Evolutionary conservation across 257 asterid genomes (phyloP), one percentile per base, ranked within the genome.

Genomic region (Ehretia macrophylla): DNA sequence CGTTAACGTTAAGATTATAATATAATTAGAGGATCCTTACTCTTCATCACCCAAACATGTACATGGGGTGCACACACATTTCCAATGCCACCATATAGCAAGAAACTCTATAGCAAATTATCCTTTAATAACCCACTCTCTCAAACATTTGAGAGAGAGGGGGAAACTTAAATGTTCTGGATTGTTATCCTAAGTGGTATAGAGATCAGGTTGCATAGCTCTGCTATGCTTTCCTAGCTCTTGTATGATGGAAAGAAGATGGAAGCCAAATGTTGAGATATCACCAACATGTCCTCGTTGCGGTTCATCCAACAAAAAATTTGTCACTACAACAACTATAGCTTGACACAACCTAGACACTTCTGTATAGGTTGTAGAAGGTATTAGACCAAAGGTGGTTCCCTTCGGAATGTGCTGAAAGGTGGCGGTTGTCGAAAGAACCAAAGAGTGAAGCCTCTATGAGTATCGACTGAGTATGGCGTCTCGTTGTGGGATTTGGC

Each of bases 331-430:
- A 85, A 87, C 81, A 87, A 87, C 64, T 87, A 87, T 67, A 82
- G 96, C 78, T 70, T 81, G 64, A 85, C 91, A 12, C 96, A 87
- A 16, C 94, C 96, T 1, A 69, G 96, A 58, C 85, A 81, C 70
- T 87, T 85, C 18, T 87, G 94, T 71, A 87, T 84, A 66, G 88
- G 80, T 32, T 87, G 96, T 49, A 59, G 94, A 49, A 76, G 96
- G 65, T 87, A 87, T 58, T 87, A 94, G 96, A 87, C 96, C 4
- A 82, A 79, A 73, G 96, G 94, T 0, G 96, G 96, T 14, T 87
- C 94, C 18, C 90, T 87, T 13, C 77, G 96, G 27, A 85, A 85
- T 65, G 87, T 87, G 1, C 94, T 94, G 1, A 51, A 83, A 0
- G 96, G 96, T 11, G 96, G 96, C 8, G 94, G 91, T 8, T 87